Evolutionary conservation across 768 basidiomycete genomes (phyloP).

Genomic region (Tubosaeta brunneosetosa): DNA sequence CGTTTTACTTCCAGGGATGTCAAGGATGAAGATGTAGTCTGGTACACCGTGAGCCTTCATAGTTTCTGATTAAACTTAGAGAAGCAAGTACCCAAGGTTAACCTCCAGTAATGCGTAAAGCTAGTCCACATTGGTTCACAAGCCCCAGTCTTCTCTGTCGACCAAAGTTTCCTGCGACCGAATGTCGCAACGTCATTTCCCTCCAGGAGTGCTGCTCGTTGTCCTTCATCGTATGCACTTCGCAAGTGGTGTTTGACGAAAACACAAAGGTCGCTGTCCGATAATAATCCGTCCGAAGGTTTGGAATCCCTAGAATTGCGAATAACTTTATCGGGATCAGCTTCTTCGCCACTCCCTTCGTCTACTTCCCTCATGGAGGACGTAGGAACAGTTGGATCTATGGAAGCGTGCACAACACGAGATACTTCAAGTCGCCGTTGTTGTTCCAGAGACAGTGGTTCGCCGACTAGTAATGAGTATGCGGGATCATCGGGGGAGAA

Average conservation of each 20-base stretch:
- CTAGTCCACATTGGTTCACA: conserved; percentile 85
- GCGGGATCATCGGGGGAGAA: conserved; percentile 76
- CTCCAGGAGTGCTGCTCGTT: conserved; percentile 15
- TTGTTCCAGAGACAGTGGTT: conserved; percentile 53
- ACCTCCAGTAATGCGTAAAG: conserved; percentile 84
- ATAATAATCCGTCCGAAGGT: conserved; percentile 65
- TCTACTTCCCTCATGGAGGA: conserved; percentile 21
- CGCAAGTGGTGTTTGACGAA: conserved; percentile 40
- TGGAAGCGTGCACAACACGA: conserved; percentile 65
- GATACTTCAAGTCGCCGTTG: conserved; percentile 51
- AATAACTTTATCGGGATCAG: conserved; percentile 67
- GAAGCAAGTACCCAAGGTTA: conserved; percentile 59
- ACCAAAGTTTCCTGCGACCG: conserved; percentile 43
- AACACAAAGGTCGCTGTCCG: conserved; percentile 47
- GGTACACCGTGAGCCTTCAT: conserved; percentile 7
- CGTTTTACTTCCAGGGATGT: conserved; percentile 34
- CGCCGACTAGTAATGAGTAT: conserved; percentile 72
- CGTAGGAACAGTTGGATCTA: conserved; percentile 54
- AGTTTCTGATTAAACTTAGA: neutral
- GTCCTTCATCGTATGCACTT: conserved; percentile 68
- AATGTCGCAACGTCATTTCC: conserved; percentile 38
- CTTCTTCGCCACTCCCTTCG: conserved; percentile 38
- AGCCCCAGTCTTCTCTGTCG: conserved; percentile 44
- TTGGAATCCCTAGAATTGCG: conserved; percentile 63
- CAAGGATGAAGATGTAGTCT: conserved; percentile 90